Evolutionary conservation across 257 asterid species (phyloP).

Genomic region (Primulina tabacum): DNA sequence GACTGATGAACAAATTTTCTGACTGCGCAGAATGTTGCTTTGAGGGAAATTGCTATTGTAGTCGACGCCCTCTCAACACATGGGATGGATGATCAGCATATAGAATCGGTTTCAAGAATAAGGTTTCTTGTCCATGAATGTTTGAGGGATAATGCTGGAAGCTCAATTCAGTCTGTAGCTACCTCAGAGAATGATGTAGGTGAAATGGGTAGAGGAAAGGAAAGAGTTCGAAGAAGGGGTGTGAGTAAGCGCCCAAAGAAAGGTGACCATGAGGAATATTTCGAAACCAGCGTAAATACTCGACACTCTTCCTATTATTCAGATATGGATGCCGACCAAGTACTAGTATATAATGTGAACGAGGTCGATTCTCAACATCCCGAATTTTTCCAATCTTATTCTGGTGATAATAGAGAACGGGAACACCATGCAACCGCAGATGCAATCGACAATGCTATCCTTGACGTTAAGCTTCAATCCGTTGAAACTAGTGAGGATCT

Average conservation of each 20-base stretch:
- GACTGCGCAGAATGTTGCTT: conserved; percentile 55
- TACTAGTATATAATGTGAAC: neutral
- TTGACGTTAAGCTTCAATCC: conserved; percentile 42
- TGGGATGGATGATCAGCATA: conserved; percentile 86
- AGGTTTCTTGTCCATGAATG: conserved; percentile 68
- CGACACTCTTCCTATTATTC: neutral
- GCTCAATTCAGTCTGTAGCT: conserved; percentile 31
- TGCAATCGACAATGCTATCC: conserved; percentile 22
- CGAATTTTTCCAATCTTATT: neutral
- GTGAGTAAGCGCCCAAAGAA: conserved; percentile 67
- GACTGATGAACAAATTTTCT: conserved; percentile 22
- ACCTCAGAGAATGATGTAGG: conserved; percentile 51
- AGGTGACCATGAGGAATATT: conserved; percentile 51
- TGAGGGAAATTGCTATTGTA: conserved; percentile 74
- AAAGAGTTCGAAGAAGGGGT: conserved; percentile 78
- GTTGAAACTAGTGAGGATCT: conserved; percentile 56
- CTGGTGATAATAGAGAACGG: neutral
- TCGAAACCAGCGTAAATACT: neutral
- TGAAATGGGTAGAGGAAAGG: conserved; percentile 70
- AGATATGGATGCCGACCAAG: neutral
- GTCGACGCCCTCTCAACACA: conserved; percentile 74
- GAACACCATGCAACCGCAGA: neutral
- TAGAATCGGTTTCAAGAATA: conserved; percentile 63
- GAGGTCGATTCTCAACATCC: neutral
- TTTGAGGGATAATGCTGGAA: conserved; percentile 64